Base-by-base conservation (phyloP, 129 eudicot species). In the Helianthus tuberosus region DNA sequence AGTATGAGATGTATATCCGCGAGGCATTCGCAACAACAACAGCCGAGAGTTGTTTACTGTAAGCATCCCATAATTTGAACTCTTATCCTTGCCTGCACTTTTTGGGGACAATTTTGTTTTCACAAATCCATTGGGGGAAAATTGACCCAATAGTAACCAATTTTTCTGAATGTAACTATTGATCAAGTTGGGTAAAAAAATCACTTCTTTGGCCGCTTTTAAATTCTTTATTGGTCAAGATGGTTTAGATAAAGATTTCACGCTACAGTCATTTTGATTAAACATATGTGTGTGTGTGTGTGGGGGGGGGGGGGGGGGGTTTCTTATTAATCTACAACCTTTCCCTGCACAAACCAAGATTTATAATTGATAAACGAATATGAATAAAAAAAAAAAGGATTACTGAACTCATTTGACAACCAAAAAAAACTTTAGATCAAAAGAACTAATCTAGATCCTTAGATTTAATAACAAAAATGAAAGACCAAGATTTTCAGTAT, bases 21-120 rank as follows among this genome's bases (percentile, higher is more conserved):
- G 65, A 59, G 12, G 68, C 68, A 14, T 62, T 62, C 27, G 48
- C 68, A 62, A n/a, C 68, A 62, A 25, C 68, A 62, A 36, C 27
- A 38, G 5, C 47, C 1, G 48, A 62, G 48, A 62, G 68, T 23
- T 62, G 68, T 62, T 32, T 62, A 36, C 38, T 38, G 68, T 62
- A 62, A 62, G 68, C 68, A 32, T 62, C 47, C 66, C 41, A 61
- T 29, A 5, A 7, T 43, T 43, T 43, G 47, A 43, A 43, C 47
- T 43, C 47, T 43, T 43, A 43, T 43, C 11, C 47, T 29, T 59
- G 5, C 41, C n/a, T 55, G 32, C 41, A 59, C 12, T 59, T 25
- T 25, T 59, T n/a, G 8, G 41, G n/a, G n/a, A 27, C 3, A 59
- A 59, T 61, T 5, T 27, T 61, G 5, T 5, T 11, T 12, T 27